Evolutionary conservation across 768 basidiomycete genomes (phyloP), one percentile per base, ranked within the genome.

Genomic region (Pulveroboletus sp.): DNA sequence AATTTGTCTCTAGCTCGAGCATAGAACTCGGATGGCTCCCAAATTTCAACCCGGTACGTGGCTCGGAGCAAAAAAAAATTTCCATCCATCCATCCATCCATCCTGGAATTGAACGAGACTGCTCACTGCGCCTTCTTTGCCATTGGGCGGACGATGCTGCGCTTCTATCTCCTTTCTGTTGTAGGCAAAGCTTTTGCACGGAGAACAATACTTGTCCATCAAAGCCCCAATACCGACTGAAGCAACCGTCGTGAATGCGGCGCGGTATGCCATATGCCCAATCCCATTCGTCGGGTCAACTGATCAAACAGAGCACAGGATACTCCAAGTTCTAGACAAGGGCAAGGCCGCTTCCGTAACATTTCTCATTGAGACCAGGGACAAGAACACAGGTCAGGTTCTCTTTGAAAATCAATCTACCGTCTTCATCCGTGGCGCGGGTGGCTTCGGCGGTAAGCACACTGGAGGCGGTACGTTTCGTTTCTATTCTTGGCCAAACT

Each of bases 371-470:
- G 80, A 87, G 57, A 95, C 93, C 3, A 80, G 81, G 60, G 90
- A 98, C 69, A 85, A 86, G 62, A 63, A 63, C 39, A 81, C 84
- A 0, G 93, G 93, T 3, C 74, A 87, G 48, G 70, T 90, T 46
- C 76, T 98, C 47, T 95, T 91, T 63, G 93, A 96, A 71, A 96
- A 91, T 68, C 89, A 94, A 66, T 80, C 83, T 11, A 99, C 95
- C 1, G 75, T 94, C 1, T 89, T 97, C 69, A 82, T 95, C 55
- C 89, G 96, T 49, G 94, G 93, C 2, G 78, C 89, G 24, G 96
- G 96, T n/a, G 94, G 93, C 0, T 96, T 99, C 67, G 92, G 92
- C 3, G 96, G 96, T 15, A 91, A 88, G 73, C 88, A 90, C 50
- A 71, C 68, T 28, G 93, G 93, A 30, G 81, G 73, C 43, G 90